phyloP scores from a whole-genome alignment of 768 basidiomycete genomes.

The Pluteus cervinus region DNA sequence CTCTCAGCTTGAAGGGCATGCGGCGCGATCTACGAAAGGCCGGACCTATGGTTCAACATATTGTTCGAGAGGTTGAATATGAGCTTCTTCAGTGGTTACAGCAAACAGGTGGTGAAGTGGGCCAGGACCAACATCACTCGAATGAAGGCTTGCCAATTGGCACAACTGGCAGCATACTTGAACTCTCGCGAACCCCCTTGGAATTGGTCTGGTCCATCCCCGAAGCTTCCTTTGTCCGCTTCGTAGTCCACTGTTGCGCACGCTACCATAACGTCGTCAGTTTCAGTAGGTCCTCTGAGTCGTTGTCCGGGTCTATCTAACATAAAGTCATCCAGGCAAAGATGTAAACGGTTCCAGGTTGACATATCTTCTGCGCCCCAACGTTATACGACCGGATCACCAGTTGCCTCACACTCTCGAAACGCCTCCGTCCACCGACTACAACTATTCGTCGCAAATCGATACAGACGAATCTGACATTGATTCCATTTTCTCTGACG shows the following conservation, averaged over 20 bases:
- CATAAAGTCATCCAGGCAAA: slow-evolving; percentile 37
- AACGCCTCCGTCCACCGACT: slow-evolving; percentile 71
- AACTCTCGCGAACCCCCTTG: slow-evolving; percentile 58
- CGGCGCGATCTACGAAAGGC: slow-evolving; percentile 58
- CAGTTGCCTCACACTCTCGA: slow-evolving; percentile 38
- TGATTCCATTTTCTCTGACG: too few relatives aligned
- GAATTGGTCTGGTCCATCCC: slow-evolving; percentile 70
- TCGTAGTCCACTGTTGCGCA: slow-evolving; percentile 79
- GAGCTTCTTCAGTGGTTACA: slow-evolving; percentile 61
- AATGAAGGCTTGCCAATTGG: slow-evolving; percentile 42
- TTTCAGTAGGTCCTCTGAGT: slow-evolving; percentile 52
- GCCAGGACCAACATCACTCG: slow-evolving; percentile 36
- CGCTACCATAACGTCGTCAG: slow-evolving; percentile 75
- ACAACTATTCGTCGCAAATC: slow-evolving; percentile 44
- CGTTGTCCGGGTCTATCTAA: slow-evolving; percentile 1
- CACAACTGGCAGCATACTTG: slow-evolving; percentile 47
- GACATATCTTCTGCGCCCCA: slow-evolving; percentile 78
- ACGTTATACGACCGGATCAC: slow-evolving; percentile 56
- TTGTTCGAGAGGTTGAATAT: slow-evolving; percentile 64
- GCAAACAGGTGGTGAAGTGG: slow-evolving; percentile 46
- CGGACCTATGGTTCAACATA: slow-evolving; percentile 51
- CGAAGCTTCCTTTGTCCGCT: slow-evolving; percentile 70
- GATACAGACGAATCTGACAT: slow-evolving; percentile 18
- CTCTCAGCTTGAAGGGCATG: slow-evolving; percentile 71
- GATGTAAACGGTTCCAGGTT: slow-evolving; percentile 53